phyloP scores from a whole-genome alignment of 2,329 filamentous ascomycete species.

The Talaromyces sp. region DNA sequence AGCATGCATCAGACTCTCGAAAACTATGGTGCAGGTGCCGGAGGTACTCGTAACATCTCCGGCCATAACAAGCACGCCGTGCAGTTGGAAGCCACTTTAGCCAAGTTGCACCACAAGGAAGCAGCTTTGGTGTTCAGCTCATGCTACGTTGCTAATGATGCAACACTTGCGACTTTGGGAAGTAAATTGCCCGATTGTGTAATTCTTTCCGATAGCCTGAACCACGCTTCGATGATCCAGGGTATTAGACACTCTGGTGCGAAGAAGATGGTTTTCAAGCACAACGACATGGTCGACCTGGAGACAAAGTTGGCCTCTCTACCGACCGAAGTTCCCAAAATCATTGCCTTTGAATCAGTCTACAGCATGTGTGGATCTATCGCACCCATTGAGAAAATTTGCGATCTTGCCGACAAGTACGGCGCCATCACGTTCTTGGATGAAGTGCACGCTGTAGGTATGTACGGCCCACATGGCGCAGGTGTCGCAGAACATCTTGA shows the following conservation, averaged over 20 bases:
- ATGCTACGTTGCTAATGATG: conserved; percentile 98
- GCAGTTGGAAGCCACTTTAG: conserved; percentile 73
- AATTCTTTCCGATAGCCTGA: conserved; percentile 94
- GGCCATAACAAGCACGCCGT: conserved; percentile 96
- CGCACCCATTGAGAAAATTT: conserved; percentile 92
- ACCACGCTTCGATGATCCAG: conserved; percentile 99
- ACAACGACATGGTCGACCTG: conserved; percentile 91
- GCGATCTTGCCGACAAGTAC: conserved; percentile 94
- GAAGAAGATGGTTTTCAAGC: conserved; percentile 97
- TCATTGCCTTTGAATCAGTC: conserved; percentile 97
- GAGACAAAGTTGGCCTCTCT: conserved; percentile 89
- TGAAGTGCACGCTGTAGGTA: conserved; percentile 97
- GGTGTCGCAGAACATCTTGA: conserved; percentile 97
- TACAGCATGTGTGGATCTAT: conserved; percentile 99
- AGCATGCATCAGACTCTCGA: conserved; percentile 94
- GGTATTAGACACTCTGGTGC: conserved; percentile 96
- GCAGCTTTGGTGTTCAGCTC: conserved; percentile 91
- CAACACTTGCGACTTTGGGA: conserved; percentile 91
- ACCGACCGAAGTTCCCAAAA: conserved; percentile 82
- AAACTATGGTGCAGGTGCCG: conserved; percentile 89
- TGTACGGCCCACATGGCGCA: conserved; percentile 95
- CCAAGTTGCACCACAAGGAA: conserved; percentile 88
- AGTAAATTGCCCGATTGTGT: conserved; percentile 96
- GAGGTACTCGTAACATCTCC: conserved; percentile 95
- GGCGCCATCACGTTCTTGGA: conserved; percentile 96